phyloP scores from a whole-genome alignment of 2,329 filamentous ascomycete genomes.

The Leptographium wingfieldii region DNA sequence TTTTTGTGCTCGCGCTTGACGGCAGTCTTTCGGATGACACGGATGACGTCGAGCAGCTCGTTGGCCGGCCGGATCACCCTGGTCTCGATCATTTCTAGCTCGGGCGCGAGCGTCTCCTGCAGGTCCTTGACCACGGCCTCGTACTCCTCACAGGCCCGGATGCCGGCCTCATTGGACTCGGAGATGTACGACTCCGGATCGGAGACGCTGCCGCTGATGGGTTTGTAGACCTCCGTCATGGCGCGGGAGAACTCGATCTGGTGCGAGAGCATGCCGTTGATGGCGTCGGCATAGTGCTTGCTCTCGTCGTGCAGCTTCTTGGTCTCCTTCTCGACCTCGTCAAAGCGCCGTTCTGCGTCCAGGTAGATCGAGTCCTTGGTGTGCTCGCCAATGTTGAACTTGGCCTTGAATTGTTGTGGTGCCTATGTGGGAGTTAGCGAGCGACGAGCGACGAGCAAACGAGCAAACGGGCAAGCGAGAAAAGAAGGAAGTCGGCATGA shows the following conservation, averaged over 20 bases:
- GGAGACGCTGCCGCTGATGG: slow-evolving; percentile 89
- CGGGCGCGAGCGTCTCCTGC: slow-evolving; percentile 75
- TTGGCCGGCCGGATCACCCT: slow-evolving; percentile 85
- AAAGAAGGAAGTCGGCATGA: no score
- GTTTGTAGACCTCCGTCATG: slow-evolving; percentile 94
- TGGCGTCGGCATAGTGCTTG: slow-evolving; percentile 93
- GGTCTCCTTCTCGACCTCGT: slow-evolving; percentile 88
- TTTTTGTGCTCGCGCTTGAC: slow-evolving; percentile 94
- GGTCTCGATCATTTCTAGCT: slow-evolving; percentile 94
- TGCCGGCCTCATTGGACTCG: slow-evolving; percentile 85
- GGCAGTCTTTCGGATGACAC: slow-evolving; percentile 80
- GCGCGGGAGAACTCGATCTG: slow-evolving; percentile 98
- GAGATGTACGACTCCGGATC: slow-evolving; percentile 74
- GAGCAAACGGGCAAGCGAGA: no score
- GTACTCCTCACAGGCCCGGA: slow-evolving; percentile 92
- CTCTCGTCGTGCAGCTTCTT: slow-evolving; percentile 96
- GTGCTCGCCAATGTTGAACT: slow-evolving; percentile 90
- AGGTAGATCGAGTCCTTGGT: slow-evolving; percentile 92
- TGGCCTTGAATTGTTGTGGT: slow-evolving; percentile 81
- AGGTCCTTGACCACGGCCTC: slow-evolving; percentile 81
- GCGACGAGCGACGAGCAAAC: neutral
- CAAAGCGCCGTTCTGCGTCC: slow-evolving; percentile 86
- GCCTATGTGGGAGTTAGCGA: slow-evolving; percentile 34
- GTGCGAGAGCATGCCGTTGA: slow-evolving; percentile 94
- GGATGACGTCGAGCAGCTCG: slow-evolving; percentile 88